These are phyloP conservation scores for Salvia sclarea DNA, from an alignment of 305 asterid genomes.

Conservation along the genomic window DNA sequence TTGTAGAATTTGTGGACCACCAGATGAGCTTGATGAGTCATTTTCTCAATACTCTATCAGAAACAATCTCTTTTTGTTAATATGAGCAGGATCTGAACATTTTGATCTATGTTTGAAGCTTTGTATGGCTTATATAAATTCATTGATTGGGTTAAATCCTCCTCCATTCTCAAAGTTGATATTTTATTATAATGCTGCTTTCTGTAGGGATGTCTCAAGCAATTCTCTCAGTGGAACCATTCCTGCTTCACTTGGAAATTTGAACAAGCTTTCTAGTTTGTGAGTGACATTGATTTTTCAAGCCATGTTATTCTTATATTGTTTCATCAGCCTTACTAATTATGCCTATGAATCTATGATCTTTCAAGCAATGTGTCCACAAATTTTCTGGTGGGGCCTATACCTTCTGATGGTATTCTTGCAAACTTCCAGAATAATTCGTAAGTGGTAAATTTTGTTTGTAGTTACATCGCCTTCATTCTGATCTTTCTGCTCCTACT, in stretches of 20 bases:
- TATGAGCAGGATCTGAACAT: slow-evolving; percentile 3
- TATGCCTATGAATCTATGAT: slow-evolving; percentile 36
- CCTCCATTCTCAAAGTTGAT: slow-evolving; percentile 6
- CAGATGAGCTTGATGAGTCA: slow-evolving; percentile 15
- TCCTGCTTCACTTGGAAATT: slow-evolving; percentile 78
- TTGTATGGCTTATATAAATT: slow-evolving; percentile 19
- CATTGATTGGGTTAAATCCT: slow-evolving; percentile 25
- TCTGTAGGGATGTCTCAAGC: slow-evolving; percentile 84
- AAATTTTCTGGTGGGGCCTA: slow-evolving; percentile 76
- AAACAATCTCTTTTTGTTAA: slow-evolving; percentile 16
- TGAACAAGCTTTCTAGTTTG: slow-evolving; percentile 64
- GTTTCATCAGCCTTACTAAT: slow-evolving; percentile 30
- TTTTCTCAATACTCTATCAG: background rate
- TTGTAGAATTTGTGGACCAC: slow-evolving; percentile 10
- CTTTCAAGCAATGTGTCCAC: slow-evolving; percentile 74
- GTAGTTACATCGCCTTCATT: background rate
- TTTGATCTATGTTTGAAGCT: slow-evolving; percentile 17
- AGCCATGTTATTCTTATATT: slow-evolving; percentile 21
- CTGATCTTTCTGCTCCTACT: background rate
- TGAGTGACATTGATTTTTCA: slow-evolving; percentile 42
- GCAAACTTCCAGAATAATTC: slow-evolving; percentile 58
- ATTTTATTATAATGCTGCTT: slow-evolving; percentile 25
- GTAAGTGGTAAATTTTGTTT: slow-evolving; percentile 49
- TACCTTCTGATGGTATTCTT: slow-evolving; percentile 77
- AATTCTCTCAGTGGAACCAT: slow-evolving; percentile 80